Base-by-base conservation (phyloP, 345 rosid genomes). In the Clarkia xantiana region DNA sequence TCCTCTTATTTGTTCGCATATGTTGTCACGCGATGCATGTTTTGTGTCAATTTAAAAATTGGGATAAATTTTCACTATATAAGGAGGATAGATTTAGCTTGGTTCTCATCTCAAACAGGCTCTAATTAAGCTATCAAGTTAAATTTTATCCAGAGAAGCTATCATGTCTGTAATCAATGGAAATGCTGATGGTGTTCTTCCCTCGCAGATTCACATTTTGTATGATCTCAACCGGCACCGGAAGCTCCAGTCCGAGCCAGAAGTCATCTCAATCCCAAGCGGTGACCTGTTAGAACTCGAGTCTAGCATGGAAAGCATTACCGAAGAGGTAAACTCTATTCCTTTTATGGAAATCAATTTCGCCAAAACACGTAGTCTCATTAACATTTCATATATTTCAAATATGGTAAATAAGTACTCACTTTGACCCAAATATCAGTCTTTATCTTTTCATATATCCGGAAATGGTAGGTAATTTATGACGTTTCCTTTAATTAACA, bases 311-410 rank as follows among this genome's bases (percentile, higher is more conserved):
- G 61, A 41, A 49, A 50, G 12, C 15, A 9, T n/a, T 1, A 13
- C 25, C 16, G 13, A 14, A 19, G 50, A 47, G 54, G 62, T 58
- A 58, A n/a, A 49, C 53, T 34, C 14, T n/a, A 0, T 8, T 5
- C 15, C 16, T 34, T n/a, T 23, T 29, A 29, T 29, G 36, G 36
- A 5, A 29, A 29, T 29, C 36, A 29, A 29, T 49, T 23, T 34
- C n/a, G 19, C 9, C 14, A 10, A 11, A 1, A 8, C 1, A n/a
- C 13, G 18, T 20, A 7, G n/a, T 10, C 15, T 45, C 12, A n/a
- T 49, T 34, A 29, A n/a, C 8, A 13, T 49, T 29, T n/a, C 16
- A 14, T 29, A n/a, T n/a, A 7, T 7, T 34, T 25, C 15, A 6
- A 34, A 34, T 25, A 46, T 46, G 12, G 29, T 29, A 29, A 29